Conservation (phyloP, 768 basidiomycete species). For the Phylloporus sp. region DNA sequence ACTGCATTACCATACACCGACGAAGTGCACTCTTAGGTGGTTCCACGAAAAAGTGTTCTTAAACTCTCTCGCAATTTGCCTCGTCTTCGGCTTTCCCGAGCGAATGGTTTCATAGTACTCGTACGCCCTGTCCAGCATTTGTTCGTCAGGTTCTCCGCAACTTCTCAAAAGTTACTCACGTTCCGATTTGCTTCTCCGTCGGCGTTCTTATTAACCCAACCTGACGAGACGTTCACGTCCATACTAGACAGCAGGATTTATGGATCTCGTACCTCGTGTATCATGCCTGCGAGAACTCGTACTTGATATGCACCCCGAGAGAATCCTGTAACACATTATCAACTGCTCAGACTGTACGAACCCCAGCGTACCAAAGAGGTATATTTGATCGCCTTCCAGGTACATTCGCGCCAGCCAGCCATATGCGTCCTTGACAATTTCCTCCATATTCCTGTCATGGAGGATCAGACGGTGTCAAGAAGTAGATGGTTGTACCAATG, state of each 20-base stretch:
- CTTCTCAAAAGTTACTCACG: conserved; percentile 6
- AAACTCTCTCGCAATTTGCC: conserved; percentile 29
- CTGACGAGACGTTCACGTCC: conserved; percentile 10
- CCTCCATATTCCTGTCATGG: conserved; percentile 32
- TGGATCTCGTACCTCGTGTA: conserved; percentile 27
- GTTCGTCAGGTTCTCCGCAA: background rate
- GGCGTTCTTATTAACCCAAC: conserved; percentile 31
- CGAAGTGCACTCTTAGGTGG: conserved; percentile 43
- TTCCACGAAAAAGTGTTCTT: conserved; percentile 45
- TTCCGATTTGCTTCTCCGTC: conserved; percentile 33
- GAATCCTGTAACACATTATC: conserved; percentile 28
- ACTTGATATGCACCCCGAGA: conserved; percentile 44
- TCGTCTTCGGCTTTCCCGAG: conserved; percentile 16
- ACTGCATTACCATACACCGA: conserved; percentile 50
- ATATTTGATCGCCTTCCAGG: conserved; percentile 32
- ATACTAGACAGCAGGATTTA: too few species aligned
- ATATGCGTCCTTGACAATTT: conserved; percentile 32
- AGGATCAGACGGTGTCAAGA: background rate
- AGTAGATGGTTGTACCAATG: background rate
- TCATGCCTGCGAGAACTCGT: conserved; percentile 40
- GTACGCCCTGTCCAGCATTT: conserved; percentile 9
- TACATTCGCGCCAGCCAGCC: conserved; percentile 32
- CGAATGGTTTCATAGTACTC: conserved; percentile 19
- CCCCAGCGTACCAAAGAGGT: conserved; percentile 28
- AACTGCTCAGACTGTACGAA: background rate